These are phyloP conservation scores for Brassica cretica DNA, from an alignment of 345 rosid species.

Conservation along the genomic window DNA sequence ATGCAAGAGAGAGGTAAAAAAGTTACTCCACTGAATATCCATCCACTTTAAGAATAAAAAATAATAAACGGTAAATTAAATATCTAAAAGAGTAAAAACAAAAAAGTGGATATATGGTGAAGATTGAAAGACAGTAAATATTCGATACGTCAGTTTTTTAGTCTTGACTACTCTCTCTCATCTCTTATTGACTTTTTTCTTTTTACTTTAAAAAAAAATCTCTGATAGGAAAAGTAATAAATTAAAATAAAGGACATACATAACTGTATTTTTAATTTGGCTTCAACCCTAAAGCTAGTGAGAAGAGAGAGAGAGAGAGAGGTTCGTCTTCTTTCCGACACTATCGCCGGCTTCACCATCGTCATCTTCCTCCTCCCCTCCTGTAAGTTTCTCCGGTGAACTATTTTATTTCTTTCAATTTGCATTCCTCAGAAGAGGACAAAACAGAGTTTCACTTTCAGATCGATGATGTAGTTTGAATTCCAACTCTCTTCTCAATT, in stretches of 20 bases:
- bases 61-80: neutral
- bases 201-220: neutral
- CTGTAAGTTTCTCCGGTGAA: constrained; percentile 11
- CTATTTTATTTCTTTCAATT: neutral
- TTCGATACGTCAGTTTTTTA: neutral
- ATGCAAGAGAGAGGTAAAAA: neutral
- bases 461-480: constrained; percentile 20
- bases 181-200: neutral
- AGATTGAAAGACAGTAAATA: neutral
- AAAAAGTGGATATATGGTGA: neutral
- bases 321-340: constrained; percentile 17
- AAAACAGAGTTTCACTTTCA: neutral
- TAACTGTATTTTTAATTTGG: neutral
- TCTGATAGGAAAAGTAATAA: neutral
- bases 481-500: neutral
- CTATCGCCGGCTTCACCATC: constrained; percentile 1
- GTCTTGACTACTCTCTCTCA: neutral
- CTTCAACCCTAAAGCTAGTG: constrained; percentile 3
- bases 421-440: neutral
- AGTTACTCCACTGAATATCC: neutral
- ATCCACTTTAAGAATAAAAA: neutral
- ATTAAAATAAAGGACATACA: neutral
- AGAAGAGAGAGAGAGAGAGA: constrained; percentile 1
- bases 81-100: neutral
- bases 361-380: neutral